phyloP scores from a whole-genome alignment of 2,329 filamentous ascomycete species.

The Chaetothyriales sp. region DNA sequence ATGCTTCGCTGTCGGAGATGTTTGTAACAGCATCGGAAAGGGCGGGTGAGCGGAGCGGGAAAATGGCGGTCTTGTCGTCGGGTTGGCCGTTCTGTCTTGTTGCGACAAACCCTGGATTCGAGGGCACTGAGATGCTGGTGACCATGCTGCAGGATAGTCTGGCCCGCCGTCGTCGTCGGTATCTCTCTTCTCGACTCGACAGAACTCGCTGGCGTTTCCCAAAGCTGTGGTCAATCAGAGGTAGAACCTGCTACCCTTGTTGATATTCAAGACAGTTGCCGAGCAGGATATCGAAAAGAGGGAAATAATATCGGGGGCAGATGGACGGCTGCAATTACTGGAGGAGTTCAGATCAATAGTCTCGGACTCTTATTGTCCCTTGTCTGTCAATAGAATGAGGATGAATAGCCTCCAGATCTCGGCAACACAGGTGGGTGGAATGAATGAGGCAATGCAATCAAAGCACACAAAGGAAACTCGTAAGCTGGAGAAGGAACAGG shows the following conservation, averaged over 20 bases:
- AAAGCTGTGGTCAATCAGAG: not conserved
- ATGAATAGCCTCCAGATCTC: not conserved
- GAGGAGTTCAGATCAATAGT: not conserved
- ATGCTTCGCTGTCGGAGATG: conserved; percentile 1
- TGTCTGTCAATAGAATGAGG: not conserved
- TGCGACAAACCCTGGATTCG: not conserved
- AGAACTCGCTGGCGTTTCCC: not conserved
- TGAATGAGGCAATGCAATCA: not conserved
- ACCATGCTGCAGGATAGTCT: not conserved
- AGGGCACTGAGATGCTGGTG: not conserved
- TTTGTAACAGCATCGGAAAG: not conserved
- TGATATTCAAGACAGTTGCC: not conserved
- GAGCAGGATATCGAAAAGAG: not conserved
- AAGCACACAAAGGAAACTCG: not conserved
- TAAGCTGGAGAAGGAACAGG: not conserved
- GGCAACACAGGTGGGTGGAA: not conserved
- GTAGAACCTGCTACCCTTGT: not conserved
- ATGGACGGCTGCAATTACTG: not conserved
- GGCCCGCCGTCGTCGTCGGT: no score
- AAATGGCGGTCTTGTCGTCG: not conserved
- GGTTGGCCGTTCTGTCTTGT: not conserved
- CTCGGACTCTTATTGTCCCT: not conserved
- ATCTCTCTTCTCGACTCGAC: not conserved
- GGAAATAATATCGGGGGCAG: no score
- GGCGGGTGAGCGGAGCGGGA: not conserved